phyloP scores from a whole-genome alignment of 345 rosid genomes.

The Eucalyptus globulus region DNA sequence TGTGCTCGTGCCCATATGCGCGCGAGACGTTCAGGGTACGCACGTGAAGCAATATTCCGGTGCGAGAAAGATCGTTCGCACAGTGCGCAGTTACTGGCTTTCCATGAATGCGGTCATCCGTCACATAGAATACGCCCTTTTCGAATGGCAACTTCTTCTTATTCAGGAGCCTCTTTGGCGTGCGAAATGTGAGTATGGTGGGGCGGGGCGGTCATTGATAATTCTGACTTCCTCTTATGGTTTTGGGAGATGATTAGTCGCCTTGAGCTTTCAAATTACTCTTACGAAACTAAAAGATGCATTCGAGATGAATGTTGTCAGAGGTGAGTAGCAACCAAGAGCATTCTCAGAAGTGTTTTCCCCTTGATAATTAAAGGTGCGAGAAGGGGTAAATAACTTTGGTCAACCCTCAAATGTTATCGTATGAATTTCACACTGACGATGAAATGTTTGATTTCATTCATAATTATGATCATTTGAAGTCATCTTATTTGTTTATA shows the following conservation, averaged over 20 bases:
- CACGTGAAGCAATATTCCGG: background rate
- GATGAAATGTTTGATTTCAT: accelerated
- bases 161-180: background rate
- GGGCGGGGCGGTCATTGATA: background rate
- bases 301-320: background rate
- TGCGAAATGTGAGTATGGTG: background rate
- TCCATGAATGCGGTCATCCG: background rate
- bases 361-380: background rate
- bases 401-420: background rate
- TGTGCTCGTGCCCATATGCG: background rate
- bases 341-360: background rate
- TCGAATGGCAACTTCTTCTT: background rate
- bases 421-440: accelerated
- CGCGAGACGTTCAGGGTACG: background rate
- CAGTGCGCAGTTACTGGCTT: background rate
- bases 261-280: background rate
- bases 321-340: background rate
- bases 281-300: background rate
- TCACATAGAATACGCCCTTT: background rate
- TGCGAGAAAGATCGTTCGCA: background rate
- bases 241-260: background rate
- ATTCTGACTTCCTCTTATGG: background rate
- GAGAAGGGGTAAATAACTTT: background rate
- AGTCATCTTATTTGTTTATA: background rate
- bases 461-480: background rate